Base-by-base conservation (phyloP, 1,139 yeast species). In the Yamadazyma friedrichii region DNA sequence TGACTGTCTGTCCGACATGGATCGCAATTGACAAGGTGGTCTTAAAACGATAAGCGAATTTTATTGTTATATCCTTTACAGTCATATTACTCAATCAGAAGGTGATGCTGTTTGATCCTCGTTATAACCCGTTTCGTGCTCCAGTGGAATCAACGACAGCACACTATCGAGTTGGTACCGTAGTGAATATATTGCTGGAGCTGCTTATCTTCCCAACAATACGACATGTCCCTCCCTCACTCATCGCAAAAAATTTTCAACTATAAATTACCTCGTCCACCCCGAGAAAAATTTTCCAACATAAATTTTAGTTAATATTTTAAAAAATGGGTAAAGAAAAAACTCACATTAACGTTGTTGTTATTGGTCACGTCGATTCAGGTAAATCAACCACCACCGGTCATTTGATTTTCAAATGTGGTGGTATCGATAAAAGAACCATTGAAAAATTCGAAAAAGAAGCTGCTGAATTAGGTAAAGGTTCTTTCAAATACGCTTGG, bases 361-460 rank as follows among this genome's bases (percentile, higher is more conserved):
- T 91, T 73, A 91, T 91, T 75, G 98, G 98, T 77, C 98, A 89
- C 94, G 96, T 88, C 96, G 96, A 88, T 80, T 88, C 96, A 62
- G 96, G 96, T 53, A 51, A 52, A 44, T 58, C 61, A 80, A 88
- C 88, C 79, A 88, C 96, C 58, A 88, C 96, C 70, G 97, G 96
- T 77, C 96, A 89, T 84, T 87, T 91, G 80, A 91, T 91, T 72
- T 91, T 75, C 95, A 91, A 91, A 94, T 69, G 78, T 76, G 84
- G 84, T 77, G 84, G 89, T 83, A 84, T 84, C 61, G 94, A 88
- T 81, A 88, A 89, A 88, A 87, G 96, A 84, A 89, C 96, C 72
- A 89, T 89, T 69, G 96, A 89, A 81, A 88, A 88, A 87, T 88
- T 88, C 79, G 96, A 88, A 82, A 88, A 88, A 85, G 96, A 88